Conservation (phyloP, 345 rosid species). For the Noccaea caerulescens region DNA sequence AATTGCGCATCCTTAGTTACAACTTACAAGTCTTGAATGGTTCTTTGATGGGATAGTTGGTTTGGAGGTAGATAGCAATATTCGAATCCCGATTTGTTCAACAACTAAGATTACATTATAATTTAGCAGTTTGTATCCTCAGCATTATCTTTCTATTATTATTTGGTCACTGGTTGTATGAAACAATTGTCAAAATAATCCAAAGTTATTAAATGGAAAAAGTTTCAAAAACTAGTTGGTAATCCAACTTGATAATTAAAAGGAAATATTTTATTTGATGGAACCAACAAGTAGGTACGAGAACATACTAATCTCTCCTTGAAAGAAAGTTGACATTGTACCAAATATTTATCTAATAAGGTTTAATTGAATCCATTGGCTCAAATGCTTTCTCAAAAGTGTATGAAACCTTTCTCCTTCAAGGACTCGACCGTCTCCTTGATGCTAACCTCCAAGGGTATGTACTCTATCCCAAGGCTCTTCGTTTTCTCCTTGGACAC, state of each 20-base stretch:
- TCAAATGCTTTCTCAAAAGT: conserved; percentile 21
- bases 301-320: too few species aligned
- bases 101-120: conserved; percentile 56
- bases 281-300: conserved; percentile 23
- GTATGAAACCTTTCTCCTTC: conserved; percentile 51
- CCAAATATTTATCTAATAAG: not conserved
- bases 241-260: not conserved
- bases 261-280: conserved; percentile 10
- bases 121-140: too few species aligned
- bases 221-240: too few species aligned
- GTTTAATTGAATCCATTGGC: not conserved
- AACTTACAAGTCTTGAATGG: not conserved
- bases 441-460: conserved; percentile 58
- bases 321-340: conserved; percentile 11
- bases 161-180: conserved; percentile 42
- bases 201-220: too few species aligned
- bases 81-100: conserved; percentile 25
- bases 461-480: conserved; percentile 58
- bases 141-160: too few species aligned
- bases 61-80: conserved; percentile 4
- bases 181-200: conserved; percentile 64
- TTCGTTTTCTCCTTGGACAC: conserved; percentile 55
- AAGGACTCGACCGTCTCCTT: conserved; percentile 66
- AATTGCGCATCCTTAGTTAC: not conserved
- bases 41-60: conserved; percentile 12